Base-by-base conservation (phyloP, 2,329 filamentous ascomycete genomes). In the Xylaria sp. region DNA sequence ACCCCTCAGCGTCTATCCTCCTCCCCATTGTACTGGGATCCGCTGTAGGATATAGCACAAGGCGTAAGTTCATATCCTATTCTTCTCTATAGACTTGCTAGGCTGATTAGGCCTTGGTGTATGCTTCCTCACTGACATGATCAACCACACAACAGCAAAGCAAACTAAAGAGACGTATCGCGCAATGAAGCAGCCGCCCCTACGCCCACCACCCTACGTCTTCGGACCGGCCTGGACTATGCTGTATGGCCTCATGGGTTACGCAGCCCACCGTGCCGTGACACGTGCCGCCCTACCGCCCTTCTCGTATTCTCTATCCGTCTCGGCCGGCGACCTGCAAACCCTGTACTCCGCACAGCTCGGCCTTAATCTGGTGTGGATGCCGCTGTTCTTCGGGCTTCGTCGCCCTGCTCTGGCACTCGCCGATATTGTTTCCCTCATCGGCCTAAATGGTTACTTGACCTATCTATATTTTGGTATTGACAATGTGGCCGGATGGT, bases 311-410 rank as follows among this genome's bases (percentile, higher is more conserved):
- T 43, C 65, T 18, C 62, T 56, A 48, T 28, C 67, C 20, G 66
- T 57, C 52, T 63, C 68, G 2, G 53, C 71, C 15, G 65, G 87
- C 87, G 77, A 85, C 89, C 72, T 91, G 90, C 72, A 90, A 93
- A 93, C 91, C 0, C 85, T 97, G 34, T 97, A 97, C 83, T 92
- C 92, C 2, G 84, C 94, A 67, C 94, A 97, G 81, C 89, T 97
- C 7, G 92, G 86, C 12, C 84, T 97, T 60, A 97, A 97, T 79
- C 83, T 97, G 34, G 80, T 91, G 62, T 98, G 93, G 93, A 97
- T 94, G 87, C 95, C 95, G 13, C 86, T 97, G 12, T 97, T 97
- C 86, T 97, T 97, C 78, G 86, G 87, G n/a, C 77, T 91, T 59
- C 90, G 90, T 71, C 87, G 88, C 18, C 93, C 94, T 0, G 84